Evolutionary conservation across 352 stramenopile genomes (phyloP).

Genomic region (Phytophthora cajani): DNA sequence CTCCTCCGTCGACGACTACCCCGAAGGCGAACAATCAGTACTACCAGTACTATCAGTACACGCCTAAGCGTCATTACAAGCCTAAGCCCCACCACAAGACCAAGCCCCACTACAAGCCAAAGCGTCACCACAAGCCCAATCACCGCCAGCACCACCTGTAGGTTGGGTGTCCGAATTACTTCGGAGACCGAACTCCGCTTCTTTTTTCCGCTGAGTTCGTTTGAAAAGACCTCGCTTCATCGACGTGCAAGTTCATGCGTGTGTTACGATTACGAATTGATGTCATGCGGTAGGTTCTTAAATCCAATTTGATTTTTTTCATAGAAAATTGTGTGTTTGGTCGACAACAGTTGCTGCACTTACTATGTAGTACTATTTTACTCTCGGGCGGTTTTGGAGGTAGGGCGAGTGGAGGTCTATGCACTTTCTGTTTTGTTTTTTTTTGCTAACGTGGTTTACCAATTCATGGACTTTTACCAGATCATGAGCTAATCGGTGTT

Average conservation of each 20-base stretch:
- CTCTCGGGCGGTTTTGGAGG: too few relatives aligned
- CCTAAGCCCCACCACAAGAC: neutral
- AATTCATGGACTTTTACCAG: too few relatives aligned
- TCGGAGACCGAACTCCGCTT: neutral
- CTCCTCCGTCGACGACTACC: neutral
- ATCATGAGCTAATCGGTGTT: too few relatives aligned
- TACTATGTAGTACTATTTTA: too few relatives aligned
- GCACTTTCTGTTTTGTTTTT: too few relatives aligned
- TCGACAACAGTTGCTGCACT: too few relatives aligned
- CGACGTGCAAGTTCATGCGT: neutral
- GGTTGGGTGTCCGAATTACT: neutral
- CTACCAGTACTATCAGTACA: slow-evolving; percentile 8
- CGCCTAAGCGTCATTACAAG: slow-evolving; percentile 1
- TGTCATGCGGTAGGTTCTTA: neutral
- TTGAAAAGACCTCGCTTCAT: neutral
- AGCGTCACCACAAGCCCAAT: too few relatives aligned
- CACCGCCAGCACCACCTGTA: neutral
- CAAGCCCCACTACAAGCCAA: neutral
- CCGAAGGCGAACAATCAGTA: slow-evolving; percentile 3
- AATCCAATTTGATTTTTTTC: too few relatives aligned
- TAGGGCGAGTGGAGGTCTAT: too few relatives aligned
- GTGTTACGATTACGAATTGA: neutral
- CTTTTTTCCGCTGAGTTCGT: neutral
- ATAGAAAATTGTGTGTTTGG: too few relatives aligned
- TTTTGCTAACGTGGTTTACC: too few relatives aligned